A percentile compares a stretch with the other conserved stretches of the same genome.
Evolutionary conservation across 257 asterid genomes (phyloP).

Genomic region (Plantago major): DNA sequence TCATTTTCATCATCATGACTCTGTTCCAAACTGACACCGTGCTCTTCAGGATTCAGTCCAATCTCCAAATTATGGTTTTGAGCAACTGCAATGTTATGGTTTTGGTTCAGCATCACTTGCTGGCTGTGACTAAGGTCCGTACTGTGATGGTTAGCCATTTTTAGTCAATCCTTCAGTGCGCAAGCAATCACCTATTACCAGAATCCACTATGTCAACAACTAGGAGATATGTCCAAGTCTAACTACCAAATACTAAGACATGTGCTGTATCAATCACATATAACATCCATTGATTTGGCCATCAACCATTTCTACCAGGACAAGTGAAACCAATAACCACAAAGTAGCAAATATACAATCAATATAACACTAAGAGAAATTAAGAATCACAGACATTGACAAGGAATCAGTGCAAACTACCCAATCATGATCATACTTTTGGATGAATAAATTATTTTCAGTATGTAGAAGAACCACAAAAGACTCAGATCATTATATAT

Average conservation of each 20-base stretch:
- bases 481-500: too few species aligned
- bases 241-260: background rate
- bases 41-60: conserved; percentile 40
- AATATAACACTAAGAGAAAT: too few species aligned
- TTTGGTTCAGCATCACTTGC: conserved; percentile 44
- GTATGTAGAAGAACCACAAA: too few species aligned
- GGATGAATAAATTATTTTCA: too few species aligned
- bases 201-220: conserved; percentile 6
- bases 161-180: conserved; percentile 15
- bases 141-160: conserved; percentile 45
- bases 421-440: too few species aligned
- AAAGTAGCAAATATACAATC: too few species aligned
- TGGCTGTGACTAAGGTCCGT: conserved; percentile 48
- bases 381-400: too few species aligned
- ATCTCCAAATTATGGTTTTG: conserved; percentile 50
- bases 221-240: background rate
- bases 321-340: too few species aligned
- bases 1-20: conserved; percentile 34
- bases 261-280: too few species aligned
- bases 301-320: too few species aligned
- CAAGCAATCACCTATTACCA: conserved; percentile 12
- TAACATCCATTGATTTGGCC: too few species aligned
- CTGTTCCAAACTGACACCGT: conserved; percentile 39
- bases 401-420: too few species aligned
- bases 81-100: conserved; percentile 39